Base-by-base conservation (phyloP, 2,329 filamentous ascomycete species). In the Daldinia sp. region DNA sequence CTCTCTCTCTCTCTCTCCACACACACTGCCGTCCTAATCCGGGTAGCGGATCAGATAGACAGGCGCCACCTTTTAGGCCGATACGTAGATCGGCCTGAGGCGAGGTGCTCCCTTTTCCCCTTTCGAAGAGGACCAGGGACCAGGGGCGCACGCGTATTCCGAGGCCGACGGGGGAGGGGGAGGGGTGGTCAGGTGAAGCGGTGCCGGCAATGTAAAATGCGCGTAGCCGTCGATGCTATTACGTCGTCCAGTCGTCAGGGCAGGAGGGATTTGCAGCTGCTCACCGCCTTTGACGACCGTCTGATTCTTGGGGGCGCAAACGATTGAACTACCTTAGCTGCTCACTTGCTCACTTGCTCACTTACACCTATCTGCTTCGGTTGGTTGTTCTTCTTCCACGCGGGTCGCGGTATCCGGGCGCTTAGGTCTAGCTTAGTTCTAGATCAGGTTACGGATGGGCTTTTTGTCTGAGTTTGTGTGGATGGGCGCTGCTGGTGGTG, bases 121-220 rank as follows among this genome's bases (percentile, higher is more conserved):
- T n/a, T n/a, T n/a, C n/a, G n/a, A n/a, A n/a, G n/a, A n/a, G n/a
- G n/a, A n/a, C n/a, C n/a, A n/a, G n/a, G n/a, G n/a, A n/a, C n/a
- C n/a, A n/a, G n/a, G n/a, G n/a, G n/a, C n/a, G n/a, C n/a, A n/a
- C n/a, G n/a, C n/a, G n/a, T n/a, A 13, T n/a, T 25, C n/a, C 39
- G 21, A 43, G 39, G 39, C 6, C 21, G 39, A 25, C 19, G 19
- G 35, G 4, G 17, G n/a, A 19, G 6, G 35, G 8, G 32, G 32
- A 30, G 45, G 30, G 32, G 54, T 47, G 65, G 59, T 67, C 65
- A 64, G 53, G 62, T 65, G 64, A 67, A 59, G 58, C 13, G 49
- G 59, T 32, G 63, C 58, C 45, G 65, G 65, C 65, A 65, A 63
- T 21, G 43, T 19, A 15, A 32, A 9, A 67, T 67, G 65, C 62